Base-by-base conservation (phyloP, 768 basidiomycete species). In the Pseudohyphozyma bogoriensis region DNA sequence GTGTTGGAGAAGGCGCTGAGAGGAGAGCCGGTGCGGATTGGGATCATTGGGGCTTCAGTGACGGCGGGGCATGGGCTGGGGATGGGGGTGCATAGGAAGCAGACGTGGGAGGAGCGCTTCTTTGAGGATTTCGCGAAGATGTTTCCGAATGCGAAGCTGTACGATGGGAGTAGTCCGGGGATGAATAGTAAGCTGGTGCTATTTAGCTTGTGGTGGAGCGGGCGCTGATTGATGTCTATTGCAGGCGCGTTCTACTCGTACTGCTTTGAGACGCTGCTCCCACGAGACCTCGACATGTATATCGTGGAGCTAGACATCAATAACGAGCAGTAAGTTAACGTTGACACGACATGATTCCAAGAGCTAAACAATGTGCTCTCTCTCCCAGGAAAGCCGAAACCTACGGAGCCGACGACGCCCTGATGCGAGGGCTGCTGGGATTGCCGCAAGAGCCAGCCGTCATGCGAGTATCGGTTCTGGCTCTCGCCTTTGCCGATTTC, bases 1-100 rank as follows among this genome's bases (percentile, higher is more conserved):
- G 33, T 70, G 16, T 35, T 70, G 32, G 62, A 57, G 46, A 70
- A 68, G 54, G 64, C 64, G n/a, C 18, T 65, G 51, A n/a, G 57
- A 28, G 67, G 67, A 4, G 62, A 70, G 46, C 26, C 33, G 31
- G 57, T 70, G 20, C 52, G 50, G 55, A 49, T 68, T 22, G 67
- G 61, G 8, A 58, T 66, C 9, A 45, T 70, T 18, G 69, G 69
- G 8, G 69, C 67, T 13, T 57, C 54, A 8, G 67, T 65, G 6
- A 59, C 65, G 12, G 35, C 46, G 11, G 59, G 63, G 2, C 59
- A 65, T 31, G 53, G 56, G 2, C 7, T 56, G 3, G 24, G n/a
- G n/a, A n/a, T n/a, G n/a, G n/a, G n/a, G n/a, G n/a, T n/a, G n/a
- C n/a, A 42, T 8, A 52, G 26, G 3, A 10, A 46, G 4, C 55